Evolutionary conservation across 352 stramenopile species (phyloP).

Genomic region (Pythium guiyangense): DNA sequence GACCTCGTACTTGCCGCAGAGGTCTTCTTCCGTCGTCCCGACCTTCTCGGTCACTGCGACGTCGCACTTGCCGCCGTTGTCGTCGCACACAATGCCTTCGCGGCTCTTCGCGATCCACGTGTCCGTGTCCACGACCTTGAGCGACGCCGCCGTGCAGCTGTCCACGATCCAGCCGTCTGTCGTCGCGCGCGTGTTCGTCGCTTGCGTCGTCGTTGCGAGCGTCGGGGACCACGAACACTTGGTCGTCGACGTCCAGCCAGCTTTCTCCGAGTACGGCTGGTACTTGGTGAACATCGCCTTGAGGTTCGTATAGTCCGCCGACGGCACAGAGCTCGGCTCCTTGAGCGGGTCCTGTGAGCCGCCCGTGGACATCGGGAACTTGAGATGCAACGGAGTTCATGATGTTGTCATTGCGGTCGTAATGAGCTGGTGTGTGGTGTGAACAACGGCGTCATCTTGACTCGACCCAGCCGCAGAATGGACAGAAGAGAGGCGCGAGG

Average conservation of each 20-base stretch:
- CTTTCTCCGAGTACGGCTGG: slow-evolving; percentile 21
- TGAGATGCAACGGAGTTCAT: no score
- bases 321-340: slow-evolving; percentile 53
- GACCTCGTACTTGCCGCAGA: slow-evolving; percentile 71
- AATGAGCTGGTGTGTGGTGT: no score
- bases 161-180: slow-evolving; percentile 61
- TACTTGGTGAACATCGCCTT: slow-evolving; percentile 71
- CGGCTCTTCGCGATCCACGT: slow-evolving; percentile 70
- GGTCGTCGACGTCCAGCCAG: no score
- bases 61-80: slow-evolving; percentile 61
- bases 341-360: slow-evolving; percentile 52
- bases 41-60: slow-evolving; percentile 40
- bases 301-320: slow-evolving; percentile 69
- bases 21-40: slow-evolving; percentile 72
- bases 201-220: slow-evolving; percentile 48
- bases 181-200: slow-evolving; percentile 49
- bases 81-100: slow-evolving; percentile 63
- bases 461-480: slow-evolving; percentile 32
- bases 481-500: slow-evolving; percentile 32
- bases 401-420: no score
- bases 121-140: slow-evolving; percentile 60
- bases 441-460: no score
- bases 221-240: slow-evolving; percentile 65
- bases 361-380: slow-evolving; percentile 8
- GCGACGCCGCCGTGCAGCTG: slow-evolving; percentile 37